phyloP scores from a whole-genome alignment of 495 filamentous ascomycete species.

The Penicillium herquei region DNA sequence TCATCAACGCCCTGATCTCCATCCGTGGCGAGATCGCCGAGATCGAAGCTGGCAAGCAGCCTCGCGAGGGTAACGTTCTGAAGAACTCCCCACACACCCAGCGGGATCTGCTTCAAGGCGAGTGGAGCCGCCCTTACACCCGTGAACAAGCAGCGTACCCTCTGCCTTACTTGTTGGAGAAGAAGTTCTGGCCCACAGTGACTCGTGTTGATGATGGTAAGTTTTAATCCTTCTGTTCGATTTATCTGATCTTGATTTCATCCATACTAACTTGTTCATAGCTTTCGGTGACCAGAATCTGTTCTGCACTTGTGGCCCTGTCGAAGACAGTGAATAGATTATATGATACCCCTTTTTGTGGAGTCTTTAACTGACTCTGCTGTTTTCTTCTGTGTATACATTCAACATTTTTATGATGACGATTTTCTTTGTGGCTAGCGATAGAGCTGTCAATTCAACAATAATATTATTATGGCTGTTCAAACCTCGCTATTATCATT shows the following conservation, averaged over 20 bases:
- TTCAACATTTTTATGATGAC: conserved; percentile 32
- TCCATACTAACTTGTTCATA: conserved; percentile 29
- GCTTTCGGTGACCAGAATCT: conserved; percentile 91
- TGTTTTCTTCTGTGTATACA: conserved; percentile 26
- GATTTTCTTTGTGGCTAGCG: conserved; percentile 6
- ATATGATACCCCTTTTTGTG: conserved; percentile 40
- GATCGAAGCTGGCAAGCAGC: conserved; percentile 76
- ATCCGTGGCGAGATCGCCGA: conserved; percentile 86
- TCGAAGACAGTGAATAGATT: conserved; percentile 49
- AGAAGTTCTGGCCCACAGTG: conserved; percentile 98
- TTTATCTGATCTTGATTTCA: not conserved
- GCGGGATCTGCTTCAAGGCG: conserved; percentile 65
- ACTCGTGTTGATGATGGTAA: conserved; percentile 88
- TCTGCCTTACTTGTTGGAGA: conserved; percentile 79
- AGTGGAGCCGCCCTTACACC: conserved; percentile 78
- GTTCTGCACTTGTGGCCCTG: conserved; percentile 92
- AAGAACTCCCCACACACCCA: conserved; percentile 91
- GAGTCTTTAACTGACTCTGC: conserved; percentile 12
- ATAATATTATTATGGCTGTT: conserved; percentile 13
- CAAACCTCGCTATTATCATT: not conserved
- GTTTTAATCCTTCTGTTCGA: conserved; percentile 22
- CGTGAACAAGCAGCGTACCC: conserved; percentile 89
- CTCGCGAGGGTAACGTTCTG: conserved; percentile 81
- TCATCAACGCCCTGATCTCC: conserved; percentile 86
- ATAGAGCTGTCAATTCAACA: conserved; percentile 7